A percentile compares a stretch with the other conserved stretches of the same genome.
phyloP scores from a whole-genome alignment of 768 basidiomycete species.

The Suillus hirtellus region DNA sequence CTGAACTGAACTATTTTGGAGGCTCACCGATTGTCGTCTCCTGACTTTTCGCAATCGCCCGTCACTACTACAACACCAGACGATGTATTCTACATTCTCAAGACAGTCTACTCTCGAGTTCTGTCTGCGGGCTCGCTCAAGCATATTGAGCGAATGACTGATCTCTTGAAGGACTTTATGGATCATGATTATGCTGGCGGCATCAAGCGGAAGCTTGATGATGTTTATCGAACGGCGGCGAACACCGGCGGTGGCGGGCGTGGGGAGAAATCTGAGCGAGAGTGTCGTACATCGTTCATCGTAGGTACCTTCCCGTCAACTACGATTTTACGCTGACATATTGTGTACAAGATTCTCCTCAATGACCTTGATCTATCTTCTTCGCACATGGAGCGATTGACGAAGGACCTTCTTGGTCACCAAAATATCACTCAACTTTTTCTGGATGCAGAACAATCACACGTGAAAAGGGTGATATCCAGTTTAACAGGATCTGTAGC shows the following conservation, averaged over 20 bases:
- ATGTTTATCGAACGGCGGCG: conserved; percentile 67
- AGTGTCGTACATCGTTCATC: conserved; percentile 77
- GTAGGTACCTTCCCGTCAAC: conserved; percentile 46
- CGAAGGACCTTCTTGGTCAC: conserved; percentile 60
- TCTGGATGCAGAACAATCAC: conserved; percentile 51
- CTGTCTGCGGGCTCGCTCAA: conserved; percentile 72
- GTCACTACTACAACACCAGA: conserved; percentile 80
- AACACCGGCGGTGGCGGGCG: conserved; percentile 46
- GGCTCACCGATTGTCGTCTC: conserved; percentile 85
- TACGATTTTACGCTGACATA: conserved; percentile 9
- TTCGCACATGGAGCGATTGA: conserved; percentile 83
- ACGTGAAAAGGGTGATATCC: conserved; percentile 48
- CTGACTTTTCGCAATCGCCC: conserved; percentile 65
- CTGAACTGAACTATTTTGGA: conserved; percentile 31
- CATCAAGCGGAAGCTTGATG: conserved; percentile 84
- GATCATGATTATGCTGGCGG: conserved; percentile 82
- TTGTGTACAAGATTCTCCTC: conserved; percentile 63
- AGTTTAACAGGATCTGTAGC: conserved; percentile 53
- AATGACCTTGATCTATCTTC: conserved; percentile 95
- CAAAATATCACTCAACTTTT: conserved; percentile 67
- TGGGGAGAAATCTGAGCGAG: conserved; percentile 77
- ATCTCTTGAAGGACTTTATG: conserved; percentile 68
- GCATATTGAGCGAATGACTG: conserved; percentile 58
- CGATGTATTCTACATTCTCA: conserved; percentile 95
- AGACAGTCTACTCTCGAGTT: conserved; percentile 75